Evolutionary conservation across 345 rosid species (phyloP).

Genomic region (Rhizophora mangle): DNA sequence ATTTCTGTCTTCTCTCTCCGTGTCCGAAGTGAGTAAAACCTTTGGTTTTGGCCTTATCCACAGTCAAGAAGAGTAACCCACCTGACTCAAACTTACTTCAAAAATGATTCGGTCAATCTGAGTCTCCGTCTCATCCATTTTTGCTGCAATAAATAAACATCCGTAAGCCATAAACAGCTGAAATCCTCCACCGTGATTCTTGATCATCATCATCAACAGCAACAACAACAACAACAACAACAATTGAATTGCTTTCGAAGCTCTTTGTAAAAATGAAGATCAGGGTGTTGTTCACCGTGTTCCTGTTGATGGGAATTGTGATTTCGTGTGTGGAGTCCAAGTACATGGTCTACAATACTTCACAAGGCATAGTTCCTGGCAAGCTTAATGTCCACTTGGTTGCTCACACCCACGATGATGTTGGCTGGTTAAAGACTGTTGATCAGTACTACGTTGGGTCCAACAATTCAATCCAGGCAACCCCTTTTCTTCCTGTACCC

Average conservation of each 20-base stretch:
- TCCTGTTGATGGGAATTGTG: background rate
- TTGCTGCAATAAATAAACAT: no score
- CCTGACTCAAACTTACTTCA: no score
- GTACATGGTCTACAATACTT: constrained; percentile 80
- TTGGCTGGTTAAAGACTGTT: constrained; percentile 96
- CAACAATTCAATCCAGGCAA: constrained; percentile 94
- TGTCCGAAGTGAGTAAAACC: no score
- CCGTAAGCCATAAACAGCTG: background rate
- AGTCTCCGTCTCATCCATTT: background rate
- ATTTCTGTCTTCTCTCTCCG: no score
- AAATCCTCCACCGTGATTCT: no score
- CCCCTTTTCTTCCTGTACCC: background rate
- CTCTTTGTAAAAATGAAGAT: constrained; percentile 4
- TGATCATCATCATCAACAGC: no score
- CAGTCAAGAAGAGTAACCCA: no score
- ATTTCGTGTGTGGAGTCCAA: constrained; percentile 48
- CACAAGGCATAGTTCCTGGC: constrained; percentile 62
- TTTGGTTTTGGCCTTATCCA: no score
- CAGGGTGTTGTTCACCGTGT: background rate
- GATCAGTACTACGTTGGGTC: constrained; percentile 99
- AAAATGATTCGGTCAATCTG: background rate
- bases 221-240: no score
- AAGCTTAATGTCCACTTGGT: constrained; percentile 96
- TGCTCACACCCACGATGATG: constrained; percentile 92
- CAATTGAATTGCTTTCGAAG: no score